These are phyloP conservation scores for Nepenthes alata DNA, from an alignment of 179 eudicot species.

Conservation along the genomic window DNA sequence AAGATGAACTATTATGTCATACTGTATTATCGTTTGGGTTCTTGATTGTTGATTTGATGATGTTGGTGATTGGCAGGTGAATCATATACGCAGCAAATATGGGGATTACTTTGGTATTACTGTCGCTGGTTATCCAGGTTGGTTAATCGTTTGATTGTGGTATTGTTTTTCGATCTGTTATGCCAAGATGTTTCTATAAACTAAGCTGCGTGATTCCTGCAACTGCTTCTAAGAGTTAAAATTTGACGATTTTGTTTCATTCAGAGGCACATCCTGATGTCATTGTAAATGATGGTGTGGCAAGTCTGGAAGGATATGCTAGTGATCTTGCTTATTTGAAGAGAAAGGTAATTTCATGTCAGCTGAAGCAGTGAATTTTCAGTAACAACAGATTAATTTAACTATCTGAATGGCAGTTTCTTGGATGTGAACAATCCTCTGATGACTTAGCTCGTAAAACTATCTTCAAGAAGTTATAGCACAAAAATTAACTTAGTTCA, in stretches of 20 bases:
- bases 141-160: not conserved
- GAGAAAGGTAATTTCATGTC: constrained; percentile 46
- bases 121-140: constrained; percentile 99
- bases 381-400: too few relatives aligned
- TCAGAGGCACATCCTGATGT: constrained; percentile 97
- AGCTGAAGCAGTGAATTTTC: too few relatives aligned
- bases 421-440: too few relatives aligned
- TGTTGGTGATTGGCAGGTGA: constrained; percentile 42
- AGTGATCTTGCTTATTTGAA: constrained; percentile 89
- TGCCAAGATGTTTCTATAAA: not conserved
- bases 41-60: not conserved
- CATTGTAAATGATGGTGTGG: constrained; percentile 61
- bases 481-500: too few relatives aligned
- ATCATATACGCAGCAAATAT: constrained; percentile 63
- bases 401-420: too few relatives aligned
- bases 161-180: not conserved
- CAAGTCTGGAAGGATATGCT: constrained; percentile 58
- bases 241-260: not conserved
- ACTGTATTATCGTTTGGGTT: too few relatives aligned
- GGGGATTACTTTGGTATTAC: constrained; percentile 96
- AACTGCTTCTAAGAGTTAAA: too few relatives aligned
- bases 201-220: too few relatives aligned
- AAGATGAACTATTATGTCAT: too few relatives aligned
- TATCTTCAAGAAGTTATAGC: too few relatives aligned
- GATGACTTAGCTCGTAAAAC: too few relatives aligned